These are phyloP conservation scores for Pisolithus marmoratus DNA, from an alignment of 768 basidiomycete genomes.

Conservation along the genomic window DNA sequence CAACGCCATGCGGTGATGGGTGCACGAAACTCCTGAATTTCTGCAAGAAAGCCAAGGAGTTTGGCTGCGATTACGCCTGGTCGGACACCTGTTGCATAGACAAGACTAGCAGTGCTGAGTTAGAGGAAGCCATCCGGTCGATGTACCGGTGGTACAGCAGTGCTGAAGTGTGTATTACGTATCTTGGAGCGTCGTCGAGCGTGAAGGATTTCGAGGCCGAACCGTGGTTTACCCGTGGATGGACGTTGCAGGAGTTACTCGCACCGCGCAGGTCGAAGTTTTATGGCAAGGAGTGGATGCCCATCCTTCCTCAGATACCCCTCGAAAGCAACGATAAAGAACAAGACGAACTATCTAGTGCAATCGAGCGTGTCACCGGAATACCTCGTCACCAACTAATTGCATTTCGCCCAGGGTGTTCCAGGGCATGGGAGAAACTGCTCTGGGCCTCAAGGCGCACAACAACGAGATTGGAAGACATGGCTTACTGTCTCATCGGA, in stretches of 20 bases:
- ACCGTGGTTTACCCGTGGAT: conserved; percentile 1
- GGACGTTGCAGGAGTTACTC: neutral
- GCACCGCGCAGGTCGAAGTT: neutral
- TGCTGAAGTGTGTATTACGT: neutral
- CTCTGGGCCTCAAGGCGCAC: conserved; percentile 10
- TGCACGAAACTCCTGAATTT: neutral
- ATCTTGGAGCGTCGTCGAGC: neutral
- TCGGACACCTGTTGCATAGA: conserved; percentile 11
- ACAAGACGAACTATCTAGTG: neutral
- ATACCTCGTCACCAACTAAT: neutral
- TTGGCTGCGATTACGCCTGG: conserved; percentile 1
- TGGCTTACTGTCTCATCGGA: conserved; percentile 11
- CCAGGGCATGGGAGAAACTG: neutral
- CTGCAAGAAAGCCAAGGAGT: conserved; percentile 1
- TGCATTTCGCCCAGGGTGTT: neutral
- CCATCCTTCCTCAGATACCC: neutral
- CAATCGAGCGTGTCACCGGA: neutral
- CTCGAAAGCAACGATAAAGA: neutral
- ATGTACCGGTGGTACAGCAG: conserved; percentile 1
- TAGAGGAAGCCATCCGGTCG: conserved; percentile 3
- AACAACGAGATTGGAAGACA: conserved; percentile 12
- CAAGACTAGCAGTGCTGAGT: conserved; percentile 5
- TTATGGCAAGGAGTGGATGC: neutral
- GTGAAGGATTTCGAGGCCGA: neutral
- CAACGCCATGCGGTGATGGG: neutral